Evolutionary conservation across 164 flowering plant genomes (phyloP).

Genomic region (Annona cherimola): DNA sequence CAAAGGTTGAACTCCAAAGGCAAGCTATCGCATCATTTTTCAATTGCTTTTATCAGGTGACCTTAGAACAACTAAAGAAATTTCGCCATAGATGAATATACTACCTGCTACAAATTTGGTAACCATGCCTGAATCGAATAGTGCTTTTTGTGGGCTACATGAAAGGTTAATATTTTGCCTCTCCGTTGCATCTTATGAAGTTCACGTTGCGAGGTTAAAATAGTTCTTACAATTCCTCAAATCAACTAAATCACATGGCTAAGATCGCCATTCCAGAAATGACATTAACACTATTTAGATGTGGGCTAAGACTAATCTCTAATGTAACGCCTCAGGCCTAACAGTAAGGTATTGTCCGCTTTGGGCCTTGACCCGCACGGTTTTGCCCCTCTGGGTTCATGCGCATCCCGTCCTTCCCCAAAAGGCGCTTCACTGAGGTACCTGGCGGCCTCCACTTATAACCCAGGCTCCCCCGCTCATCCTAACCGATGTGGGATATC

Average conservation of each 20-base stretch:
- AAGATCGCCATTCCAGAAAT: slow-evolving; percentile 13
- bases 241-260: slow-evolving; percentile 19
- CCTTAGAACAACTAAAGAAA: slow-evolving; percentile 30
- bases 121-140: slow-evolving; percentile 22
- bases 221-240: slow-evolving; percentile 63
- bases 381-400: too few relatives aligned
- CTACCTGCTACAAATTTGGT: slow-evolving; percentile 18
- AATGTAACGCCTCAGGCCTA: too few relatives aligned
- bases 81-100: slow-evolving; percentile 15
- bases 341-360: too few relatives aligned
- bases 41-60: slow-evolving; percentile 48
- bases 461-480: too few relatives aligned
- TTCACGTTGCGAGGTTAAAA: slow-evolving; percentile 75
- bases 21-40: slow-evolving; percentile 74
- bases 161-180: slow-evolving; percentile 46
- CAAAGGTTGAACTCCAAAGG: slow-evolving; percentile 58
- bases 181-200: slow-evolving; percentile 74
- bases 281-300: slow-evolving; percentile 23
- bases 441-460: too few relatives aligned
- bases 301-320: slow-evolving; percentile 48
- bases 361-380: too few relatives aligned
- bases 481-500: too few relatives aligned
- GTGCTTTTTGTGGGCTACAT: slow-evolving; percentile 27
- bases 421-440: too few relatives aligned
- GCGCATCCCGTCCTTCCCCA: too few relatives aligned